Evolutionary conservation across 2,329 filamentous ascomycete genomes (phyloP).

Genomic region (Paraphoma sp.): DNA sequence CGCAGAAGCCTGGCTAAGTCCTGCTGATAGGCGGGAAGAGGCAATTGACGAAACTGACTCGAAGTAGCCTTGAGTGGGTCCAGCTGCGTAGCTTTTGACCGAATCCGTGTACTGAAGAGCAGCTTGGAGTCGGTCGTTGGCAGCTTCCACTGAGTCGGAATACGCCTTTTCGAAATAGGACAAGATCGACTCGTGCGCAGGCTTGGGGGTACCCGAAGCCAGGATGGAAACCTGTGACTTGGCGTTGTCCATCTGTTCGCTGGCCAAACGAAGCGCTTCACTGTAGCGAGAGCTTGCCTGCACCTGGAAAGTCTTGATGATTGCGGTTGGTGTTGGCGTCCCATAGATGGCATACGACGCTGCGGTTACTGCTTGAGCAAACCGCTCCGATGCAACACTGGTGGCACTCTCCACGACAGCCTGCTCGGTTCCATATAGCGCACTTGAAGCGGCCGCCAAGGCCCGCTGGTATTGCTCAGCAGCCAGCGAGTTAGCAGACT

Average conservation of each 20-base stretch:
- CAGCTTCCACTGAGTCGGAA: slow-evolving; percentile 68
- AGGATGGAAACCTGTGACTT: slow-evolving; percentile 71
- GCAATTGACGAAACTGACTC: slow-evolving; percentile 71
- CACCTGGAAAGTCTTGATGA: slow-evolving; percentile 55
- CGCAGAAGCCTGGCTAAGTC: slow-evolving; percentile 72
- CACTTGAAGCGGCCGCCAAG: slow-evolving; percentile 62
- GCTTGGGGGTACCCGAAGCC: slow-evolving; percentile 72
- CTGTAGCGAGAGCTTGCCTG: slow-evolving; percentile 65
- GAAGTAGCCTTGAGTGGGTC: slow-evolving; percentile 57
- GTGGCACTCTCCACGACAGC: slow-evolving; percentile 53
- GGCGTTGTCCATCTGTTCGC: slow-evolving; percentile 70
- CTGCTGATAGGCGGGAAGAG: slow-evolving; percentile 71
- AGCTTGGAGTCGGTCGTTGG: slow-evolving; percentile 64
- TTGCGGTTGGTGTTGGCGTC: slow-evolving; percentile 54
- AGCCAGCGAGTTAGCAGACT: slow-evolving; percentile 61
- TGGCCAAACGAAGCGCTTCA: slow-evolving; percentile 69
- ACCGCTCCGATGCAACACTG: slow-evolving; percentile 61
- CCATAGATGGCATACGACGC: slow-evolving; percentile 65
- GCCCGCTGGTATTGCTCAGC: slow-evolving; percentile 64
- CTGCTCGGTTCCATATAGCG: slow-evolving; percentile 59
- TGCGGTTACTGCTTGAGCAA: slow-evolving; percentile 64
- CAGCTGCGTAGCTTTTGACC: slow-evolving; percentile 48
- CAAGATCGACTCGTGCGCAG: slow-evolving; percentile 72
- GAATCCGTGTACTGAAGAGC: slow-evolving; percentile 57
- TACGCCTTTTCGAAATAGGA: slow-evolving; percentile 73